These are phyloP conservation scores for Cicer cuneatum DNA, from an alignment of 306 rosid species.

Conservation along the genomic window DNA sequence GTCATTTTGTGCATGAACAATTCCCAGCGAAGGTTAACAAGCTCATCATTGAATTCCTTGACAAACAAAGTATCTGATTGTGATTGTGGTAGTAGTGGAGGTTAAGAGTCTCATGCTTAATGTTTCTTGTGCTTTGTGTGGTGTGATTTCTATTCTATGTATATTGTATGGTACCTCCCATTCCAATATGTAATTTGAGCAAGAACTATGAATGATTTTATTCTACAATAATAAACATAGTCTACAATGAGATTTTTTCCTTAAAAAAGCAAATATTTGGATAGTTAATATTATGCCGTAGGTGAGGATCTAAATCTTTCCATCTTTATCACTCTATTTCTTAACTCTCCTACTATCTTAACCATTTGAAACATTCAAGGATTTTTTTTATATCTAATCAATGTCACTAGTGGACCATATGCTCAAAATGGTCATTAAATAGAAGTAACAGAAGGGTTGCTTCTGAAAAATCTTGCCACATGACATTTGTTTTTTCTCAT, in stretches of 20 bases:
- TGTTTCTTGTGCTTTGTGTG: constrained; percentile 13
- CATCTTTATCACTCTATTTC: neutral
- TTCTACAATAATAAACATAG: neutral
- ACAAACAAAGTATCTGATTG: constrained; percentile 51
- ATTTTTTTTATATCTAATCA: no score
- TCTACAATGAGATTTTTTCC: neutral
- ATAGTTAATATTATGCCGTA: neutral
- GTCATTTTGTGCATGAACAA: constrained; percentile 66
- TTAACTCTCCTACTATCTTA: neutral
- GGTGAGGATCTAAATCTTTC: neutral
- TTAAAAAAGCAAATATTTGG: neutral
- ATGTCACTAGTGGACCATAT: no score
- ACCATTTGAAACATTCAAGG: no score
- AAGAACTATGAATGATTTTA: neutral
- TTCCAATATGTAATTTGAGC: neutral
- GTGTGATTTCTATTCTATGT: constrained; percentile 9
- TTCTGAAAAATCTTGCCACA: no score
- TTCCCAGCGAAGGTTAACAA: constrained; percentile 61
- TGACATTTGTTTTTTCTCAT: no score
- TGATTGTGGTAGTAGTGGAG: constrained; percentile 6
- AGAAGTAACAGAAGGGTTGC: no score
- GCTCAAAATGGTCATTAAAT: no score
- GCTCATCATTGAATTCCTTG: constrained; percentile 57
- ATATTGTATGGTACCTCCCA: neutral
- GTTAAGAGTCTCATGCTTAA: constrained; percentile 9